Evolutionary conservation across 2,329 filamentous ascomycete species (phyloP).

Genomic region (Xylaria sp.): DNA sequence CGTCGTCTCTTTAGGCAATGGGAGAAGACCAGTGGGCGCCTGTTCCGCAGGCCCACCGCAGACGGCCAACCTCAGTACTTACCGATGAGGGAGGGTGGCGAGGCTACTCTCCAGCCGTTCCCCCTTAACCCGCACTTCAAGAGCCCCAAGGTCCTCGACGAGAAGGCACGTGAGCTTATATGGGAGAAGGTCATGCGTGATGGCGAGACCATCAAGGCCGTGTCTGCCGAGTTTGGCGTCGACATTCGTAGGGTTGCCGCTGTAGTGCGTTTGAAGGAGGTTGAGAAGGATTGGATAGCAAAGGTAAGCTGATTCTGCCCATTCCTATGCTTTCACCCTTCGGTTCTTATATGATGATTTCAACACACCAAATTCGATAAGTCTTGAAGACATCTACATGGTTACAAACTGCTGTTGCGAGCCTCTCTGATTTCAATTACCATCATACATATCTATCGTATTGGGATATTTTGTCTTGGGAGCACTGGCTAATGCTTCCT

Average conservation of each 20-base stretch:
- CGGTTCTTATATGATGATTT: constrained; percentile 62
- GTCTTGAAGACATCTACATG: constrained; percentile 98
- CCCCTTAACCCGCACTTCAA: constrained; percentile 77
- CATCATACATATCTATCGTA: constrained; percentile 34
- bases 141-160: constrained; percentile 78
- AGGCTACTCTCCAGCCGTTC: constrained; percentile 64
- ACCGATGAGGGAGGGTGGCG: background rate
- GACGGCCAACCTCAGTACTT: constrained; percentile 39
- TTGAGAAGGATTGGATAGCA: constrained; percentile 80
- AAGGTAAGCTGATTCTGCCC: constrained; percentile 69
- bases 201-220: constrained; percentile 76
- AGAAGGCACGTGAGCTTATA: constrained; percentile 77
- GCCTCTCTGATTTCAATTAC: constrained; percentile 71
- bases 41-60: constrained; percentile 29
- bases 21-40: constrained; percentile 33
- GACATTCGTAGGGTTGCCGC: constrained; percentile 87
- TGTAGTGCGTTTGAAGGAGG: constrained; percentile 83
- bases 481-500: constrained; percentile 23
- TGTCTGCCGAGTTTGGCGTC: constrained; percentile 80
- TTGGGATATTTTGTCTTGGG: constrained; percentile 36
- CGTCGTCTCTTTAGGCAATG: constrained; percentile 43
- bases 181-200: constrained; percentile 73
- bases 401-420: constrained; percentile 82
- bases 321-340: constrained; percentile 6
- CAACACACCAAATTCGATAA: constrained; percentile 90